phyloP scores from a whole-genome alignment of 2,329 filamentous ascomycete genomes.

The Tolypocladium album region DNA sequence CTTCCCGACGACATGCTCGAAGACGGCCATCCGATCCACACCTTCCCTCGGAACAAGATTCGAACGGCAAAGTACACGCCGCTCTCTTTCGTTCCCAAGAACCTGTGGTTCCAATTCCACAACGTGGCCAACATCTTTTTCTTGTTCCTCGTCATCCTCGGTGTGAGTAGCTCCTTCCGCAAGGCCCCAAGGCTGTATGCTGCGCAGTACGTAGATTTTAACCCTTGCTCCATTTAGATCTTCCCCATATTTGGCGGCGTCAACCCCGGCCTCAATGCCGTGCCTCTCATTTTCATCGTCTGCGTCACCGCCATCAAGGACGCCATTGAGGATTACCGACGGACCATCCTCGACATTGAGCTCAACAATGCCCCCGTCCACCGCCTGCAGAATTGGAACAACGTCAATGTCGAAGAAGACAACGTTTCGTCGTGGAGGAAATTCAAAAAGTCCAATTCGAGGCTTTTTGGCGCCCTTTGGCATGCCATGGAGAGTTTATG shows the following conservation, averaged over 20 bases:
- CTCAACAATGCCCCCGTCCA: slow-evolving; percentile 96
- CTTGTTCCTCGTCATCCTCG: slow-evolving; percentile 87
- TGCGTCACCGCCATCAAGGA: slow-evolving; percentile 86
- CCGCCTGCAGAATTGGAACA: slow-evolving; percentile 76
- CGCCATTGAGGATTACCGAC: slow-evolving; percentile 86
- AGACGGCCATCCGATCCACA: slow-evolving; percentile 59
- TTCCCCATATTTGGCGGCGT: slow-evolving; percentile 91
- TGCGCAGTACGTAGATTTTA: neutral
- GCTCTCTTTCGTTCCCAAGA: slow-evolving; percentile 90
- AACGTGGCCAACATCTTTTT: slow-evolving; percentile 99
- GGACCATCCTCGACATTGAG: slow-evolving; percentile 83
- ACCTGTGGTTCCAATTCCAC: slow-evolving; percentile 95
- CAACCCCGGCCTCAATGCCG: slow-evolving; percentile 82
- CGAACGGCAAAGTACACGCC: slow-evolving; percentile 96
- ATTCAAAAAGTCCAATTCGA: slow-evolving; percentile 80
- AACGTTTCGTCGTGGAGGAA: slow-evolving; percentile 76
- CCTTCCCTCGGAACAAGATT: slow-evolving; percentile 89
- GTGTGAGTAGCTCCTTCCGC: slow-evolving; percentile 48
- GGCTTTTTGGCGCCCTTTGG: slow-evolving; percentile 43
- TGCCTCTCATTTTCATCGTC: slow-evolving; percentile 88
- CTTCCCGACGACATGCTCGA: slow-evolving; percentile 66
- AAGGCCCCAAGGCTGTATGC: neutral
- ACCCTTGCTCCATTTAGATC: slow-evolving; percentile 45
- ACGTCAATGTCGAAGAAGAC: slow-evolving; percentile 86
- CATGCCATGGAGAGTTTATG: slow-evolving; percentile 34